phyloP scores from a whole-genome alignment of 2,329 filamentous ascomycete species.

The Fusarium sublunatum region DNA sequence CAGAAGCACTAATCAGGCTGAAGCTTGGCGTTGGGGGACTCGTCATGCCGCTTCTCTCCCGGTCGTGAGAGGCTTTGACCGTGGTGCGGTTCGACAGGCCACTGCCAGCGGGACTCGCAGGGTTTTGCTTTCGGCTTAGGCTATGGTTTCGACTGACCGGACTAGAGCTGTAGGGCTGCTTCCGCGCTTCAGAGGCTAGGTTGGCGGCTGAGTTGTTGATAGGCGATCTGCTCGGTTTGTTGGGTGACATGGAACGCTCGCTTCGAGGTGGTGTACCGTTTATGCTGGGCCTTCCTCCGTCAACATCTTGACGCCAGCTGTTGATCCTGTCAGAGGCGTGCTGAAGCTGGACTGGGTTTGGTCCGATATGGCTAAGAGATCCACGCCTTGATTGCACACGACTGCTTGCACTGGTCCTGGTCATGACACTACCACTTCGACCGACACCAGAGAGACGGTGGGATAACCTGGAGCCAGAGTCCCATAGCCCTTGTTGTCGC shows the following conservation, averaged over 20 bases:
- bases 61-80: slow-evolving; percentile 43
- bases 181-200: slow-evolving; percentile 60
- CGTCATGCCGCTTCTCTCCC: slow-evolving; percentile 43
- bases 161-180: slow-evolving; percentile 54
- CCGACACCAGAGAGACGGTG: slow-evolving; percentile 72
- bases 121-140: slow-evolving; percentile 31
- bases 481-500: slow-evolving; percentile 80
- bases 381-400: slow-evolving; percentile 63
- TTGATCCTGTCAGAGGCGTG: slow-evolving; percentile 78
- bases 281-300: slow-evolving; percentile 55
- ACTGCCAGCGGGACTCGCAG: slow-evolving; percentile 56
- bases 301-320: slow-evolving; percentile 81
- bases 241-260: slow-evolving; percentile 68
- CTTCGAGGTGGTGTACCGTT: slow-evolving; percentile 57
- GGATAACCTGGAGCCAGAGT: slow-evolving; percentile 80
- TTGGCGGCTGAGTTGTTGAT: slow-evolving; percentile 53
- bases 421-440: slow-evolving; percentile 67
- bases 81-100: slow-evolving; percentile 44
- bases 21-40: slow-evolving; percentile 67
- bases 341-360: slow-evolving; percentile 47
- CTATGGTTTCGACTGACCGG: slow-evolving; percentile 36
- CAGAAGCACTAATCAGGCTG: slow-evolving; percentile 55
- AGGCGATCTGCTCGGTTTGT: slow-evolving; percentile 55
- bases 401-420: slow-evolving; percentile 62
- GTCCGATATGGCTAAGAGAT: slow-evolving; percentile 59